A percentile compares a stretch with the other conserved stretches of the same genome.
Evolutionary conservation across 2,329 filamentous ascomycete species (phyloP).

Genomic region (Immersiporthe knoxdaviesiana): DNA sequence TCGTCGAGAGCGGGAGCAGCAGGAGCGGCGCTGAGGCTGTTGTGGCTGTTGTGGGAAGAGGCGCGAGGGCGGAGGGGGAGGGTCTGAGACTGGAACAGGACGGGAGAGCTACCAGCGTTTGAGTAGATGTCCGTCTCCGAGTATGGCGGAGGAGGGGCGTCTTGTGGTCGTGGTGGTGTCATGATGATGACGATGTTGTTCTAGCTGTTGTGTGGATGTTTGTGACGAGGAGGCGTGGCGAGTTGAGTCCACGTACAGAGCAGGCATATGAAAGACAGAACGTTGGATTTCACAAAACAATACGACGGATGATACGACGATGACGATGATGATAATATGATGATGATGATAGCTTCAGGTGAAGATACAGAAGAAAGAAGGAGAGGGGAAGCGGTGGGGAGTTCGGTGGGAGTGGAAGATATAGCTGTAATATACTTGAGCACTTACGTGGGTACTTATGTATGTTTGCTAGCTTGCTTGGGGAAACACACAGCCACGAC

Average conservation of each 20-base stretch:
- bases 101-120: constrained; percentile 36
- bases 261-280: background rate
- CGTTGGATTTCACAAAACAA: background rate
- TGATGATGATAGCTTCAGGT: background rate
- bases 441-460: no score
- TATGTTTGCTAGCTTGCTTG: background rate
- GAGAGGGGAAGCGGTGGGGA: no score
- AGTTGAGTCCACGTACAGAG: no score
- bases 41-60: constrained; percentile 31
- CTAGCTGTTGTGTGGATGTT: background rate
- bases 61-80: constrained; percentile 36
- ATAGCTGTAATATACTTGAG: no score
- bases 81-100: constrained; percentile 30
- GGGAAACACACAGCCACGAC: background rate
- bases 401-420: background rate
- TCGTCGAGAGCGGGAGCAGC: constrained; percentile 34
- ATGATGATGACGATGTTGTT: constrained; percentile 29
- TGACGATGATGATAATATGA: background rate
- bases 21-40: constrained; percentile 40
- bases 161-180: constrained; percentile 38
- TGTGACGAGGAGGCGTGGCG: background rate
- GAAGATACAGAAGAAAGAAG: no score
- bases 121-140: constrained; percentile 61
- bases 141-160: constrained; percentile 59
- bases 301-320: background rate